A percentile compares a stretch with the other conserved stretches of the same genome.
Conservation (phyloP, 306 rosid genomes). For the Glycyrrhiza uralensis region DNA sequence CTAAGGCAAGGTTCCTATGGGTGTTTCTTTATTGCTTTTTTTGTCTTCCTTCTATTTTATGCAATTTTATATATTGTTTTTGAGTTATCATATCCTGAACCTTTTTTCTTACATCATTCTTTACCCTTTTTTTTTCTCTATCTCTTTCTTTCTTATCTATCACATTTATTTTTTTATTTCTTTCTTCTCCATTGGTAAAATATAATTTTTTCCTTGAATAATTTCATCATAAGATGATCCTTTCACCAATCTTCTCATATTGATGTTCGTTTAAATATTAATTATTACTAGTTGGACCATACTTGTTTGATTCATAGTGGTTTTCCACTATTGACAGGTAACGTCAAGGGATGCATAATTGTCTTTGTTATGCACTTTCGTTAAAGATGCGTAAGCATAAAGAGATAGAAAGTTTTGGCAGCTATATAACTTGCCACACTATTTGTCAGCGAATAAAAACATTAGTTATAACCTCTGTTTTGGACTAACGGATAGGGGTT, state of each 20-base stretch:
- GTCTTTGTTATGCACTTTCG: constrained; percentile 7
- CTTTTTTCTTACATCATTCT: background rate
- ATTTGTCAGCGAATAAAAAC: background rate
- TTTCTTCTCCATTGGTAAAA: too few relatives aligned
- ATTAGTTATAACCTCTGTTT: background rate
- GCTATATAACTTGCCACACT: constrained; percentile 2
- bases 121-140: background rate
- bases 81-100: background rate
- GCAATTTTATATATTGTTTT: background rate
- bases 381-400: constrained; percentile 15
- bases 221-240: background rate
- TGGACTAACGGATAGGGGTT: background rate
- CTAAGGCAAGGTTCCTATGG: background rate
- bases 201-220: background rate
- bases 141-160: background rate
- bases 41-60: background rate
- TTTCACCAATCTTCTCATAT: background rate
- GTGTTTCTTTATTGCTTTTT: background rate
- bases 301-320: background rate
- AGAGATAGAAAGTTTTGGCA: constrained; percentile 13
- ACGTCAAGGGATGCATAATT: constrained; percentile 3
- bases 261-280: constrained; percentile 2
- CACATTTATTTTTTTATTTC: too few relatives aligned
- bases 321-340: constrained; percentile 5
- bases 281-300: background rate